phyloP scores from a whole-genome alignment of 2,329 filamentous ascomycete genomes.

The Exophiala phaeomuriformis region DNA sequence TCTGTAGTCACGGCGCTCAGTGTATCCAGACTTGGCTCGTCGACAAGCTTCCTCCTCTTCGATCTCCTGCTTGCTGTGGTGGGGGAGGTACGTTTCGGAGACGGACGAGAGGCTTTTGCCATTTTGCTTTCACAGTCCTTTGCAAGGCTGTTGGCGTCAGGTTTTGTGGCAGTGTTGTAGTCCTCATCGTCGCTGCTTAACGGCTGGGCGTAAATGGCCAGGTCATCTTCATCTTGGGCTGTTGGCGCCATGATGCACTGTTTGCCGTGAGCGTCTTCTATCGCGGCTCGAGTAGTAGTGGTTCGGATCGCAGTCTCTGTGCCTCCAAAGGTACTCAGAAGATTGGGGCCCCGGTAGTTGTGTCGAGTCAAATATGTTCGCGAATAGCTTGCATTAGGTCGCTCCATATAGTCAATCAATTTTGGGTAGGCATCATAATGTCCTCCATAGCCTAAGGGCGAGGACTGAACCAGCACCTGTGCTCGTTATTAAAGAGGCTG shows the following conservation, averaged over 20 bases:
- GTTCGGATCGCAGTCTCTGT: background rate
- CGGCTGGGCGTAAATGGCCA: conserved; percentile 15
- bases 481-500: background rate
- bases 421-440: background rate
- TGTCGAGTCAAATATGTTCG: conserved; percentile 13
- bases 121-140: background rate
- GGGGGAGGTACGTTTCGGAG: conserved; percentile 9
- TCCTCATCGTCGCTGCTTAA: conserved; percentile 19
- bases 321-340: conserved; percentile 11
- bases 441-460: background rate
- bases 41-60: conserved; percentile 14
- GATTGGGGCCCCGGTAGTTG: conserved; percentile 13
- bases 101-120: conserved; percentile 1
- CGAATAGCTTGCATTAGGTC: conserved; percentile 16
- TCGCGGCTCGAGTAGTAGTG: background rate
- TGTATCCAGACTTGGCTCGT: conserved; percentile 3
- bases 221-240: conserved; percentile 8
- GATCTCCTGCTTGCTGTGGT: conserved; percentile 13
- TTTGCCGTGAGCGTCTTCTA: background rate
- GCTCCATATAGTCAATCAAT: conserved; percentile 7
- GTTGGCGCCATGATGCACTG: conserved; percentile 1
- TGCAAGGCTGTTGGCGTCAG: conserved; percentile 19
- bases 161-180: conserved; percentile 34
- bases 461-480: background rate
- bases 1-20: background rate